Percentiles rank a stretch among this genome's conserved stretches.
These are phyloP conservation scores for Diaporthe sp. DNA, from an alignment of 2,329 filamentous ascomycete species.

Conservation along the genomic window DNA sequence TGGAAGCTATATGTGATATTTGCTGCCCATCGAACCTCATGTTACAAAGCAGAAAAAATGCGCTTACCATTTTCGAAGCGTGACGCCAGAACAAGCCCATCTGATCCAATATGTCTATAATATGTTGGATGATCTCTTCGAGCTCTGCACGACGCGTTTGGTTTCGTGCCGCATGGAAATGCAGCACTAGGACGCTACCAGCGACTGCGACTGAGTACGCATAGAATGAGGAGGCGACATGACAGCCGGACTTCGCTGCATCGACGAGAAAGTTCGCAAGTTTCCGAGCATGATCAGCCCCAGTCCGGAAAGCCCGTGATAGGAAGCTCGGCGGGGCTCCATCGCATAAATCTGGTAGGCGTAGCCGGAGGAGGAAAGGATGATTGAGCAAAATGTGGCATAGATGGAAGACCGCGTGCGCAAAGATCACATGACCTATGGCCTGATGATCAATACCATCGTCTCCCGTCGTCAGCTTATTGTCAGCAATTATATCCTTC, in stretches of 20 bases:
- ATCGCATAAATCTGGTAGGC: not conserved
- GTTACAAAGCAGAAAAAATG: not conserved
- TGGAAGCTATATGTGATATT: not conserved
- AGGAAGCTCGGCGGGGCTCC: not conserved
- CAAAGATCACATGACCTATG: not conserved
- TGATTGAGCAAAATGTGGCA: slow-evolving; percentile 4
- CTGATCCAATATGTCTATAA: not conserved
- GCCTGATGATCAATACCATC: not conserved
- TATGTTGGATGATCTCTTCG: not conserved
- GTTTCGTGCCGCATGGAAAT: not conserved
- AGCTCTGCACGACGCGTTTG: not conserved
- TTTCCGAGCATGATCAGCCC: not conserved
- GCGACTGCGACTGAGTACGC: not conserved
- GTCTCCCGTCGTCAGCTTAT: not conserved
- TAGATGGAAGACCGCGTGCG: not conserved
- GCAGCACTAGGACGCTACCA: not conserved
- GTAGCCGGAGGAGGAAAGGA: not conserved
- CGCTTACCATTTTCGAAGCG: not conserved
- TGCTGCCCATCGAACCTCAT: too few relatives aligned
- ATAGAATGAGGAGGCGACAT: not conserved
- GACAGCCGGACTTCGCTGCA: not conserved
- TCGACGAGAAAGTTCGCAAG: not conserved
- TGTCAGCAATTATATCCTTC: not conserved
- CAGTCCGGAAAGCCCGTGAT: slow-evolving; percentile 5
- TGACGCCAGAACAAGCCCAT: slow-evolving; percentile 1